Conservation (phyloP, 768 basidiomycete species). For the Hortiboletus campestris region DNA sequence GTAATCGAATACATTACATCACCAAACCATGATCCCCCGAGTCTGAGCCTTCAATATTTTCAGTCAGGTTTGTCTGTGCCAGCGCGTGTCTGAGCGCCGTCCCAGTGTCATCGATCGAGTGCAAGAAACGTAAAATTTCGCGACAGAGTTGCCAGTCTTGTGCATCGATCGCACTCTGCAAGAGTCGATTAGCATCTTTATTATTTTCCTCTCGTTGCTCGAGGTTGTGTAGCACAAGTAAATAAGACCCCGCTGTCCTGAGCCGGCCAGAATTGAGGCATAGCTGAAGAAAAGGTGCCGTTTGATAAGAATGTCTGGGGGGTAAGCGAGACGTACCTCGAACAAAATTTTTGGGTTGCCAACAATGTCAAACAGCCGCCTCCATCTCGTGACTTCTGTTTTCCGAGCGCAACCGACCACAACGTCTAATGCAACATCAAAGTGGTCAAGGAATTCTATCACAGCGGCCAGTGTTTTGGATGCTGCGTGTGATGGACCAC, state of each 20-base stretch:
- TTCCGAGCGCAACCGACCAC: slow-evolving; percentile 96
- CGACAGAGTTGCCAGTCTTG: slow-evolving; percentile 90
- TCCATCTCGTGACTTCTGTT: slow-evolving; percentile 92
- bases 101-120: slow-evolving; percentile 89
- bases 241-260: slow-evolving; percentile 88
- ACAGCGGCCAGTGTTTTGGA: slow-evolving; percentile 55
- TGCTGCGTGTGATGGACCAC: slow-evolving; percentile 16
- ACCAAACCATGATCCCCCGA: background rate
- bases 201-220: slow-evolving; percentile 81
- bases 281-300: slow-evolving; percentile 44
- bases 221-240: slow-evolving; percentile 90
- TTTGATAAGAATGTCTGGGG: background rate
- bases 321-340: slow-evolving; percentile 55
- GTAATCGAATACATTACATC: slow-evolving; percentile 3
- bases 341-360: slow-evolving; percentile 90
- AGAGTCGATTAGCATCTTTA: slow-evolving; percentile 76
- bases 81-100: slow-evolving; percentile 62
- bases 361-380: slow-evolving; percentile 81
- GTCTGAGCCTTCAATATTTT: slow-evolving; percentile 6
- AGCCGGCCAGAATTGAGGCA: slow-evolving; percentile 72
- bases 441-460: slow-evolving; percentile 92
- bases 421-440: slow-evolving; percentile 86
- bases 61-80: slow-evolving; percentile 46
- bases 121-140: slow-evolving; percentile 88
- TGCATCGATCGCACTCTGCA: slow-evolving; percentile 70